phyloP scores from a whole-genome alignment of 768 basidiomycete genomes.

The Lactarius indigo region DNA sequence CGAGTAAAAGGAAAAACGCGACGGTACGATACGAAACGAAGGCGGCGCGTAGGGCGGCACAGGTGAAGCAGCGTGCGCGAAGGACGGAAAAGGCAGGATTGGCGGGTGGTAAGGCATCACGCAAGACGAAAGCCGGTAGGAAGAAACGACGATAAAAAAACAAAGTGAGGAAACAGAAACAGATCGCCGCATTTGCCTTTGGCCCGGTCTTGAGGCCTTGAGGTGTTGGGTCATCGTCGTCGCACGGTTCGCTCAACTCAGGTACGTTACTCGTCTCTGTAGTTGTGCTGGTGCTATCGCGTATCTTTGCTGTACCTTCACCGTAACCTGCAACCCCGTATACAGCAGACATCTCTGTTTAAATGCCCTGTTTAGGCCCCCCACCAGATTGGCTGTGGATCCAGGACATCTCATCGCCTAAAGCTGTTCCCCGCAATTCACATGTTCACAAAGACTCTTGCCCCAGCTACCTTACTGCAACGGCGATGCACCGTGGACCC shows the following conservation, averaged over 20 bases:
- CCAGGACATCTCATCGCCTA: background rate
- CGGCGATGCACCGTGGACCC: background rate
- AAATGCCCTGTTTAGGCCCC: too few species aligned
- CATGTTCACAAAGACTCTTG: background rate
- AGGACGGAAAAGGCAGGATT: conserved; percentile 68
- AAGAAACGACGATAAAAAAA: conserved; percentile 12
- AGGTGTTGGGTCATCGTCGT: background rate
- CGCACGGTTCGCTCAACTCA: background rate
- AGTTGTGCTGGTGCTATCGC: background rate
- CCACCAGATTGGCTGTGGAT: background rate
- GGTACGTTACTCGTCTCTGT: background rate
- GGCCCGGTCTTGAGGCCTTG: background rate
- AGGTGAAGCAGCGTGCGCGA: conserved; percentile 58
- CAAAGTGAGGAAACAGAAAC: too few species aligned
- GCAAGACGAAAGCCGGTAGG: conserved; percentile 34
- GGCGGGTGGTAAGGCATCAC: conserved; percentile 60
- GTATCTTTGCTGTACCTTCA: background rate
- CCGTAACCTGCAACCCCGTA: background rate
- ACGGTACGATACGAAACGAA: conserved; percentile 65
- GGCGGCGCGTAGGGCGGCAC: conserved; percentile 57
- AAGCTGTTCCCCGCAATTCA: too few species aligned
- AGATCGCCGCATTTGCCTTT: background rate
- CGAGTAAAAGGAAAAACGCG: conserved; percentile 14
- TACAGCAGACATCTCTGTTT: background rate
- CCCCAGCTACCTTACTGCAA: too few species aligned